A percentile compares a stretch with the other conserved stretches of the same genome.
Evolutionary conservation across 2,329 filamentous ascomycete species (phyloP).

Genomic region (Colletotrichum lindemuthianum): DNA sequence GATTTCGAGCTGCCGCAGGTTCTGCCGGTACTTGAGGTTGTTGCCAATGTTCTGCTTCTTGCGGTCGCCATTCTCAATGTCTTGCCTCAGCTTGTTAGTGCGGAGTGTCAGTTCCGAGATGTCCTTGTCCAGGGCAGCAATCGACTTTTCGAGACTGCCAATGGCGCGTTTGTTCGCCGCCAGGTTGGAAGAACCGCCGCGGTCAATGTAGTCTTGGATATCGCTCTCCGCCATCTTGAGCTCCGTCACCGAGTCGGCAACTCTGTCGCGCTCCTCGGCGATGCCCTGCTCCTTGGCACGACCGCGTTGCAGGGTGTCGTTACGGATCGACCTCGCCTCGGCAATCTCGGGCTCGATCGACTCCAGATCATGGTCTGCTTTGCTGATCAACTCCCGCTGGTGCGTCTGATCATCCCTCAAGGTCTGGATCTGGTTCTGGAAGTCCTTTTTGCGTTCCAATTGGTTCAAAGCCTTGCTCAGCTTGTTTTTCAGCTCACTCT

Average conservation of each 20-base stretch:
- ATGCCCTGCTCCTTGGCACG: slow-evolving; percentile 78
- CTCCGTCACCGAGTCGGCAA: slow-evolving; percentile 80
- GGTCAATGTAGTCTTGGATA: slow-evolving; percentile 81
- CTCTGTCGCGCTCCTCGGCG: slow-evolving; percentile 74
- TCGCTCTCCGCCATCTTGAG: slow-evolving; percentile 79
- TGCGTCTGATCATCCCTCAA: slow-evolving; percentile 74
- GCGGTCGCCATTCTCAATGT: slow-evolving; percentile 81
- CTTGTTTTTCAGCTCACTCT: slow-evolving; percentile 78
- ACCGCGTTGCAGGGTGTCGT: slow-evolving; percentile 79
- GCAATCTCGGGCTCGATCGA: slow-evolving; percentile 79
- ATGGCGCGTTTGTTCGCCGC: slow-evolving; percentile 76
- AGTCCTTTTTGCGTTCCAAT: slow-evolving; percentile 81
- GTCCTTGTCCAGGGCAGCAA: slow-evolving; percentile 73
- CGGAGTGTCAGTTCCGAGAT: slow-evolving; percentile 73
- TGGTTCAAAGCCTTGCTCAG: slow-evolving; percentile 77
- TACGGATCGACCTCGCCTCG: slow-evolving; percentile 78
- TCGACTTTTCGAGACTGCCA: slow-evolving; percentile 71
- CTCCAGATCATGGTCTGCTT: slow-evolving; percentile 78
- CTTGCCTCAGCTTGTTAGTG: slow-evolving; percentile 81
- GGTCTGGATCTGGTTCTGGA: slow-evolving; percentile 77
- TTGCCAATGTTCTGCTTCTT: slow-evolving; percentile 89
- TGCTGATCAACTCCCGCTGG: slow-evolving; percentile 75
- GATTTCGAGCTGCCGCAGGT: slow-evolving; percentile 72
- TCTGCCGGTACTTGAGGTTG: slow-evolving; percentile 87
- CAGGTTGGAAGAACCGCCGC: slow-evolving; percentile 78